Percentiles rank a stretch among this genome's conserved stretches.
These are phyloP conservation scores for Ogataea haglerorum DNA, from an alignment of 805 yeast species.

Conservation along the genomic window DNA sequence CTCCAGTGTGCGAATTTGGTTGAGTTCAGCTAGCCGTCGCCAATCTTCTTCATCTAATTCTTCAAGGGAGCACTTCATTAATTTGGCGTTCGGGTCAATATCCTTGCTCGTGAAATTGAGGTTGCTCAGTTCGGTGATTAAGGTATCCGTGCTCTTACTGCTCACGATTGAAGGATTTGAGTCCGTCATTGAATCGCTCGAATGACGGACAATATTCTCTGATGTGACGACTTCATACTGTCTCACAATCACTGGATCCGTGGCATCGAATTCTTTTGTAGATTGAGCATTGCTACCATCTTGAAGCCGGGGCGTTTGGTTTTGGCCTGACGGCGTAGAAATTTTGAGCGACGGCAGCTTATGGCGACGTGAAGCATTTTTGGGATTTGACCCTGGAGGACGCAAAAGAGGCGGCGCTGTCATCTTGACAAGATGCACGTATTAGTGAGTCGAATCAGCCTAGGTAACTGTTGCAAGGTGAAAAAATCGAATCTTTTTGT, in stretches of 20 bases:
- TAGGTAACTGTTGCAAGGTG: background rate
- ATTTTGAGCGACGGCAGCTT: conserved; percentile 27
- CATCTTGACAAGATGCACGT: conserved; percentile 20
- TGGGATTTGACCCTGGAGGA: conserved; percentile 43
- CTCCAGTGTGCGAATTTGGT: conserved; percentile 64
- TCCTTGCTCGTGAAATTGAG: conserved; percentile 6
- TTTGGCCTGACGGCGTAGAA: conserved; percentile 13
- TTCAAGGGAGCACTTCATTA: conserved; percentile 10
- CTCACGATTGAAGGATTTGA: conserved; percentile 7
- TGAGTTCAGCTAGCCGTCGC: conserved; percentile 55
- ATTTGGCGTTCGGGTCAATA: background rate
- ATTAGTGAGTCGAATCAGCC: background rate
- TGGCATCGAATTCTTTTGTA: background rate
- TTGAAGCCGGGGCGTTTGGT: background rate
- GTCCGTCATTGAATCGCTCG: conserved; percentile 9
- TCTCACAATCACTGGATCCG: conserved; percentile 10
- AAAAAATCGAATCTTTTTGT: background rate
- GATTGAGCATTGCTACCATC: background rate
- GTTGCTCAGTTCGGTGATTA: conserved; percentile 9
- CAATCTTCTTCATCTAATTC: conserved; percentile 73
- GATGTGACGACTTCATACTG: background rate
- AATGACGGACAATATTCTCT: background rate
- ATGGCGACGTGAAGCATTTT: conserved; percentile 25
- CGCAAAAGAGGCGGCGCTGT: conserved; percentile 42
- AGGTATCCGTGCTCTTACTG: conserved; percentile 9